These are phyloP conservation scores for Auriscalpium microsporum DNA, from an alignment of 768 basidiomycete species.

Conservation along the genomic window DNA sequence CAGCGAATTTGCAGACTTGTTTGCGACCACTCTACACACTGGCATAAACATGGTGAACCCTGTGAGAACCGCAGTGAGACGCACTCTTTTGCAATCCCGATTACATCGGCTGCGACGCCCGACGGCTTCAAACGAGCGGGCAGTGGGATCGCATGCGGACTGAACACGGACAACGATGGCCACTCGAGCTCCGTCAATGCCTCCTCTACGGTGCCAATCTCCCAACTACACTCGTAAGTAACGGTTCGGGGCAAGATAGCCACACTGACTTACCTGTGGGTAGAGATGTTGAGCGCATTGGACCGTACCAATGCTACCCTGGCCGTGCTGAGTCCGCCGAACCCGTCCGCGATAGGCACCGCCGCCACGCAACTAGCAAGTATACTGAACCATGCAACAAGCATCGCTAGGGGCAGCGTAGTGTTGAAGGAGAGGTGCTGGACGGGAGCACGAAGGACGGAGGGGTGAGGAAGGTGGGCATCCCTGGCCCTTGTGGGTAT, in stretches of 20 bases:
- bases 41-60: not conserved
- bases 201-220: slow-evolving; percentile 48
- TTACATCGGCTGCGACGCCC: slow-evolving; percentile 31
- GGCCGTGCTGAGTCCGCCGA: slow-evolving; percentile 19
- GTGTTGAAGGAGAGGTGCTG: no score
- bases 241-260: not conserved
- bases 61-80: slow-evolving; percentile 7
- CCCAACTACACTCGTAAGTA: slow-evolving; percentile 37
- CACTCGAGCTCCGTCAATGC: slow-evolving; percentile 45
- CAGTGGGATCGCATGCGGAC: slow-evolving; percentile 33
- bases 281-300: slow-evolving; percentile 21
- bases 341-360: slow-evolving; percentile 4
- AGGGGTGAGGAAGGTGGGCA: no score
- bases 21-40: slow-evolving; percentile 28
- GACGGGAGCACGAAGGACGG: no score
- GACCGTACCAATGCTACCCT: slow-evolving; percentile 16
- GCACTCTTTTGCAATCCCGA: slow-evolving; percentile 33
- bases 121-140: slow-evolving; percentile 23
- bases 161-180: slow-evolving; percentile 43
- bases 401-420: not conserved
- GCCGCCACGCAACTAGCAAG: not conserved
- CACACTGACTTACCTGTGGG: slow-evolving; percentile 16
- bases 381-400: not conserved
- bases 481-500: no score
- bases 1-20: slow-evolving; percentile 28